phyloP scores from a whole-genome alignment of 73 alveolate genomes.

The Paramecium pentaurelia region DNA sequence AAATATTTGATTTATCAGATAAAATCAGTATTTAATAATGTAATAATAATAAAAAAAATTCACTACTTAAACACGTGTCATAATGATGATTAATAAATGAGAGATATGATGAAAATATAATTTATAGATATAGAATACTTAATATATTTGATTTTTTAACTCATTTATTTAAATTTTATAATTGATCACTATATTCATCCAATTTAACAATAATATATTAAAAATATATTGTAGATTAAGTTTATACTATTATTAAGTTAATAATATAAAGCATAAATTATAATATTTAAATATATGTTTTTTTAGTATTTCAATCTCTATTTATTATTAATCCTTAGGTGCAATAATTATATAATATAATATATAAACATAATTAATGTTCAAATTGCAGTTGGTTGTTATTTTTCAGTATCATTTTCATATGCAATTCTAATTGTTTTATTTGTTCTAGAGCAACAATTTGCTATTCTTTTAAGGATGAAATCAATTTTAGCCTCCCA shows the following conservation, averaged over 20 bases:
- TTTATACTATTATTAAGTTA: too few relatives aligned
- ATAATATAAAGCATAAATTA: too few relatives aligned
- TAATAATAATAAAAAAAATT: neutral
- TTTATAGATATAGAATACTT: too few relatives aligned
- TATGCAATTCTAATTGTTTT: neutral
- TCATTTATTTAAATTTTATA: too few relatives aligned
- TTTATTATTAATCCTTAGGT: neutral
- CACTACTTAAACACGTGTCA: neutral
- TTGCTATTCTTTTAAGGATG: neutral
- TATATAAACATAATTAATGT: neutral
- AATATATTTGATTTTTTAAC: too few relatives aligned
- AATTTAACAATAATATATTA: too few relatives aligned
- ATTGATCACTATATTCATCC: neutral
- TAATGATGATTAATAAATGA: too few relatives aligned
- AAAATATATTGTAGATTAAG: neutral
- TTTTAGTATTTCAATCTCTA: neutral
- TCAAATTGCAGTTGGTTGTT: conserved; percentile 3
- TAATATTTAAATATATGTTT: too few relatives aligned
- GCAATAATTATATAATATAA: neutral
- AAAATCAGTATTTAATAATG: neutral
- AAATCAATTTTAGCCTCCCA: conserved; percentile 42
- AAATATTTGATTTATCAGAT: neutral
- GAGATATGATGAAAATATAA: neutral
- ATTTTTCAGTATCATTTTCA: neutral
- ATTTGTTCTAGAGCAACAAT: neutral